These are phyloP conservation scores for Amaranthus tricolor DNA, from an alignment of 179 eudicot species.

Conservation along the genomic window DNA sequence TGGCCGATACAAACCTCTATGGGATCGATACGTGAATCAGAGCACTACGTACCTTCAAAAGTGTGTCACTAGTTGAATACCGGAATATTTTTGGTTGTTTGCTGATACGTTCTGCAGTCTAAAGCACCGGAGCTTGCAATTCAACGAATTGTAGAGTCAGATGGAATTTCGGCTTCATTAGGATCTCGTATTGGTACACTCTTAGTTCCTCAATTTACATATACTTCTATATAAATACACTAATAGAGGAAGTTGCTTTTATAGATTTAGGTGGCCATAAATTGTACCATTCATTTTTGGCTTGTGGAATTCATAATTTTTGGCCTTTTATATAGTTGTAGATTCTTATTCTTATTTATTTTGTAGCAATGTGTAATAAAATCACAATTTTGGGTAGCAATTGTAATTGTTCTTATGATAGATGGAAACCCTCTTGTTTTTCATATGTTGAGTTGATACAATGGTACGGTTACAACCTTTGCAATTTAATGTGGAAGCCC, in stretches of 20 bases:
- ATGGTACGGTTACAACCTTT: not conserved
- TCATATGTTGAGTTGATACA: not conserved
- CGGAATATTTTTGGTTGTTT: not conserved
- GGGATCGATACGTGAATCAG: conserved; percentile 63
- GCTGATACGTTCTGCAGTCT: conserved; percentile 13
- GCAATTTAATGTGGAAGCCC: not conserved
- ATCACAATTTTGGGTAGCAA: conserved; percentile 27
- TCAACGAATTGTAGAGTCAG: conserved; percentile 17
- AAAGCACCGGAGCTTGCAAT: not conserved
- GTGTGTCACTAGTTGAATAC: conserved; percentile 42
- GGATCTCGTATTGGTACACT: conserved; percentile 21
- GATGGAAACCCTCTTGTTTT: not conserved
- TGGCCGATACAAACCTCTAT: conserved; percentile 50
- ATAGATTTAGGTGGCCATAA: conserved; percentile 12
- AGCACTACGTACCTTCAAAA: conserved; percentile 51
- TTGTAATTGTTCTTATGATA: conserved; percentile 16
- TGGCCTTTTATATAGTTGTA: conserved; percentile 23
- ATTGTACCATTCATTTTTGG: conserved; percentile 24
- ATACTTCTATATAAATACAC: not conserved
- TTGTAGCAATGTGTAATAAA: conserved; percentile 33
- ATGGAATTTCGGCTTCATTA: conserved; percentile 24
- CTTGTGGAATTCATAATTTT: conserved; percentile 3
- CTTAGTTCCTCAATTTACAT: conserved; percentile 23
- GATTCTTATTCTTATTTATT: conserved; percentile 17
- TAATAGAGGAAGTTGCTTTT: conserved; percentile 15